Percentiles rank a stretch among this genome's conserved stretches.
Conservation (phyloP, 2,329 filamentous ascomycete genomes). For the Colletotrichum tanaceti region DNA sequence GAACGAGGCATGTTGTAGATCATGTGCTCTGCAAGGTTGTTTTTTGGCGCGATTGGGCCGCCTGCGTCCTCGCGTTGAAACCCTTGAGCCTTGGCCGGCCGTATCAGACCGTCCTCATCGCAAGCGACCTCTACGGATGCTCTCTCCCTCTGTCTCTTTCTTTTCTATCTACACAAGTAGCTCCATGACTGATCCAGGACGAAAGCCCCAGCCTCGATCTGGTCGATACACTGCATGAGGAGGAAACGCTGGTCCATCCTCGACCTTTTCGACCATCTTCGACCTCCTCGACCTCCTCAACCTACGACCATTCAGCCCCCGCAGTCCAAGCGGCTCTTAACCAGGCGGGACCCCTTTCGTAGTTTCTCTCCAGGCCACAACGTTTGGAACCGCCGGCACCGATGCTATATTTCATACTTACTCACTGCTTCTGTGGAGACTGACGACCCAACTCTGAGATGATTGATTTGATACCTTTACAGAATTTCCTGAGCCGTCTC, state of each 20-base stretch:
- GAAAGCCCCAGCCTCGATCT: too few species aligned
- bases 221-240: too few species aligned
- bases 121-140: not conserved
- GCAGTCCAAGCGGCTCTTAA: not conserved
- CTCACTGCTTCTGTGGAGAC: too few species aligned
- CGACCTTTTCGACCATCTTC: too few species aligned
- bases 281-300: too few species aligned
- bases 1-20: not conserved
- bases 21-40: not conserved
- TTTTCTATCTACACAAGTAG: too few species aligned
- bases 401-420: not conserved
- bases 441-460: not conserved
- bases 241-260: not conserved
- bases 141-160: not conserved
- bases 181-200: not conserved
- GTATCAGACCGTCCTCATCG: not conserved
- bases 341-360: not conserved
- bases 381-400: not conserved
- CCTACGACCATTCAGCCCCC: not conserved
- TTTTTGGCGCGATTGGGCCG: not conserved
- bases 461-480: conserved; percentile 4
- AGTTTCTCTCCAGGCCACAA: not conserved
- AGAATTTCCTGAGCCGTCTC: conserved; percentile 16
- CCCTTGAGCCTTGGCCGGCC: not conserved
- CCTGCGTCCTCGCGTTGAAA: not conserved